Evolutionary conservation across 2,329 filamentous ascomycete species (phyloP).

Genomic region (Metarhizium humberi): DNA sequence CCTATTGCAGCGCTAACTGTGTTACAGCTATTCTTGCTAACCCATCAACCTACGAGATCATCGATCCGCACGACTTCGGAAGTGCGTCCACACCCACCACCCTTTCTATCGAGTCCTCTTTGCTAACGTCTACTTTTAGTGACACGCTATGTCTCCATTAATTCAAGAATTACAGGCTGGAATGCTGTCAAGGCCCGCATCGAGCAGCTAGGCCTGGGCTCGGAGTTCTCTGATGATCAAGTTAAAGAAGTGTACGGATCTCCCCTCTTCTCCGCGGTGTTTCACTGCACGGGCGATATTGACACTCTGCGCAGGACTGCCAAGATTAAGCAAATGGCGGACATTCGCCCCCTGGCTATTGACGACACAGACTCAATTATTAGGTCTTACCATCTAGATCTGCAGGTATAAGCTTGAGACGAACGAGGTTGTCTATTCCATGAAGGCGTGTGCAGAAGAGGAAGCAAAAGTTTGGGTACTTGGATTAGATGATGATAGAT

Average conservation of each 20-base stretch:
- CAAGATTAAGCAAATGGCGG: too few species aligned
- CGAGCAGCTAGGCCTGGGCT: constrained; percentile 65
- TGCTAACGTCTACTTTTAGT: constrained; percentile 20
- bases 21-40: constrained; percentile 2
- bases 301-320: neutral
- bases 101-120: too few species aligned
- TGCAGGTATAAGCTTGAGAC: neutral
- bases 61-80: constrained; percentile 61
- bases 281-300: neutral
- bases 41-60: constrained; percentile 68
- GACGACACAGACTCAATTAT: too few species aligned
- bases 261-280: neutral
- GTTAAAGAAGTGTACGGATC: constrained; percentile 2
- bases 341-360: too few species aligned
- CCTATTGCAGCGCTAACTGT: neutral
- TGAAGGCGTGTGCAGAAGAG: too few species aligned
- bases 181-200: constrained; percentile 90
- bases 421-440: too few species aligned
- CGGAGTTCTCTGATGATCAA: constrained; percentile 18
- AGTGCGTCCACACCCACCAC: too few species aligned
- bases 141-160: constrained; percentile 38
- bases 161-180: constrained; percentile 77
- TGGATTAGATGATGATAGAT: too few species aligned
- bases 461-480: too few species aligned
- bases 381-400: neutral